phyloP scores from a whole-genome alignment of 2,329 filamentous ascomycete genomes.

The Monosporascus sp. region DNA sequence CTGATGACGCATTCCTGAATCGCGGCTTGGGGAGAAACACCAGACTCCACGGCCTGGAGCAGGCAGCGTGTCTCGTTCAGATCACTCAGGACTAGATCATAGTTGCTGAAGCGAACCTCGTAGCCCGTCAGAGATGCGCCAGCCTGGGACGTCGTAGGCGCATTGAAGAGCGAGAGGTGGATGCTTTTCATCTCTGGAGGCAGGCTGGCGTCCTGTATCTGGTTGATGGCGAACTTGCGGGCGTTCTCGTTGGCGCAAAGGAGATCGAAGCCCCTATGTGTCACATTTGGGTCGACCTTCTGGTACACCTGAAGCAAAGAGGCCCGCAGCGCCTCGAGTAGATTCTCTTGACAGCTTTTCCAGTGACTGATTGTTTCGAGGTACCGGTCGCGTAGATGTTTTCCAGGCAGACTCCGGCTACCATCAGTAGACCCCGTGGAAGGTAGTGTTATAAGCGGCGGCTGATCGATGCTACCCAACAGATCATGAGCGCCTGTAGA shows the following conservation, averaged over 20 bases:
- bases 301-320: conserved; percentile 41
- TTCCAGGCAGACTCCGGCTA: too few relatives aligned
- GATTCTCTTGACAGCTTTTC: conserved; percentile 36
- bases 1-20: conserved; percentile 41
- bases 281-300: conserved; percentile 39
- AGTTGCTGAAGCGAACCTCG: conserved; percentile 43
- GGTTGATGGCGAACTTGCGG: conserved; percentile 37
- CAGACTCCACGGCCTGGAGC: conserved; percentile 36
- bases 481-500: conserved; percentile 14
- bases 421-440: too few relatives aligned
- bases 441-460: too few relatives aligned
- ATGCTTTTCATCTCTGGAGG: conserved; percentile 19
- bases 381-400: conserved; percentile 25
- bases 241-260: conserved; percentile 38
- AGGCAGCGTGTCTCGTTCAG: conserved; percentile 35
- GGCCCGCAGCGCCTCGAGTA: conserved; percentile 36
- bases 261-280: conserved; percentile 36
- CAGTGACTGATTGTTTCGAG: conserved; percentile 39
- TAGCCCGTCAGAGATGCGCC: conserved; percentile 40
- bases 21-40: conserved; percentile 32
- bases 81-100: conserved; percentile 39
- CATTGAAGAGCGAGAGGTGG: conserved; percentile 5
- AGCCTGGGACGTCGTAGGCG: conserved; percentile 37
- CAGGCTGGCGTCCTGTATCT: conserved; percentile 39
- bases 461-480: not conserved